A percentile compares a stretch with the other conserved stretches of the same genome.
Evolutionary conservation across 192 early-diverging fungal genomes (phyloP).

Genomic region (Entophlyctis luteolus): DNA sequence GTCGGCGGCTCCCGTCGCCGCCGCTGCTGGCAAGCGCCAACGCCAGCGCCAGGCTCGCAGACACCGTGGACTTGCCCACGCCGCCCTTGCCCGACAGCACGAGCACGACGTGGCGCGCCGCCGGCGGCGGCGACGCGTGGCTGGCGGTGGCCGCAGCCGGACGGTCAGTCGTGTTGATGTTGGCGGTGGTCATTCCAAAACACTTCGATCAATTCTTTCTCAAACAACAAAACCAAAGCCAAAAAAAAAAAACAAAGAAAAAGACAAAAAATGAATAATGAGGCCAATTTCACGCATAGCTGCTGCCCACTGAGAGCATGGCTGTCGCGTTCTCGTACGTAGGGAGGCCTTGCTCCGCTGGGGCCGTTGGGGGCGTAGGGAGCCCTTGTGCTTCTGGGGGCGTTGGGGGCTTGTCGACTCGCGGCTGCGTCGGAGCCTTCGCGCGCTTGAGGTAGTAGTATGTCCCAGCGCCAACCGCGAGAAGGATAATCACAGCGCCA

Average conservation of each 20-base stretch:
- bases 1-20: neutral
- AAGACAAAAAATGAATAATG: neutral
- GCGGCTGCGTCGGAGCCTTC: too few species aligned
- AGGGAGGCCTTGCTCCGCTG: too few species aligned
- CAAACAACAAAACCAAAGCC: neutral
- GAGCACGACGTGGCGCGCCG: constrained; percentile 79
- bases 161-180: too few species aligned
- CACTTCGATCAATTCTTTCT: neutral
- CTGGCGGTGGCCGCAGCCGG: too few species aligned
- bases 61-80: constrained; percentile 93
- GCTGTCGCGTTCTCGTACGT: neutral
- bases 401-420: too few species aligned
- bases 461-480: too few species aligned
- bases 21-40: constrained; percentile 50
- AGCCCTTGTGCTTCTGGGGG: too few species aligned
- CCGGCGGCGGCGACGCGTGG: neutral
- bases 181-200: neutral
- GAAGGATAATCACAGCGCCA: too few species aligned
- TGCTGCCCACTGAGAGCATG: neutral
- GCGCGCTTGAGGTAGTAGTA: too few species aligned
- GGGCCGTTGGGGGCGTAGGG: too few species aligned
- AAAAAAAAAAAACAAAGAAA: neutral
- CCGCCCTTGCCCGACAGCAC: constrained; percentile 98
- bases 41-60: constrained; percentile 84
- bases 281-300: neutral